Base-by-base conservation (phyloP, 176 grass and related monocot species). In the Raddia distichophylla region DNA sequence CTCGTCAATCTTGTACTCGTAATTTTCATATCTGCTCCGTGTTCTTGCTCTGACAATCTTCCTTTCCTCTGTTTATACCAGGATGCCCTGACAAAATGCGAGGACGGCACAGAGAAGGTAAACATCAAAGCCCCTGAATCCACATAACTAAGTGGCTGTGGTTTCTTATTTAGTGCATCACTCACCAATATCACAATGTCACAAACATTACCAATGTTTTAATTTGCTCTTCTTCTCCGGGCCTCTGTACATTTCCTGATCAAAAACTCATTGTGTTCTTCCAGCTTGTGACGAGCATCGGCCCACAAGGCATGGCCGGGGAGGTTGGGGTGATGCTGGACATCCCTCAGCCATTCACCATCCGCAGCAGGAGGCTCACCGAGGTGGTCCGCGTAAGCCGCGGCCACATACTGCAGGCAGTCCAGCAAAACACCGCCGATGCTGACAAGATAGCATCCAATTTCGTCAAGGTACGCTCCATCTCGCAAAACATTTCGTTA, bases 261-360 rank as follows among this genome's bases (percentile, higher is more conserved):
- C 9, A 40, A 40, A 70, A 70, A 14, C 20, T 17, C 27, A 27
- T 34, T 42, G 48, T 57, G 54, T 0, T 6, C 1, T 34, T 44
- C 65, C 49, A 85, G 87, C 56, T 65, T 72, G 37, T 87, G 19
- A 69, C 13, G 60, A 87, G 14, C 51, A 15, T 44, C 17, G 87
- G 87, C 32, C 68, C 91, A 12, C 78, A 32, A 11, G 82, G 86
- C 72, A 74, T 93, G 91, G 82, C 74, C 9, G 91, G 91, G 43
- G 91, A 93, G 8, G 63, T 90, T 1, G 88, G 85, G 11, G 91
- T 90, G 40, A 71, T 93, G 42, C 18, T 93, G 44, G 71, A 87
- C 82, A 82, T 77, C 50, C 85, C 91, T 3, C 91, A 90, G 64
- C 91, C 91, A 0, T 90, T 93, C 64, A 88, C 88, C 27, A 61